Percentiles rank a stretch among this genome's conserved stretches.
These are phyloP conservation scores for Poa annua DNA, from an alignment of 176 grass and related monocot species.

Conservation along the genomic window DNA sequence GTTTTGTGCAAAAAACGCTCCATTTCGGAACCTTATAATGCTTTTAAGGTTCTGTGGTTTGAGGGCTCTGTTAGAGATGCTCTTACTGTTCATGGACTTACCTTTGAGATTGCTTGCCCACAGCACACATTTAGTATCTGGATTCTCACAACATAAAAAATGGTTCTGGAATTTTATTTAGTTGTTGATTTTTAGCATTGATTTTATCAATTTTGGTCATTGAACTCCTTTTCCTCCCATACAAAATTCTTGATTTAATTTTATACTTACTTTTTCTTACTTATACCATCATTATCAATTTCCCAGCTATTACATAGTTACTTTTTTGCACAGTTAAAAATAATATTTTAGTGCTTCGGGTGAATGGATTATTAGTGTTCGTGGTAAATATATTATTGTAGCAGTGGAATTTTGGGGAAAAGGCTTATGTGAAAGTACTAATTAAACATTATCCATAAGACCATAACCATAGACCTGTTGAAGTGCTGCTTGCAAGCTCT, in stretches of 20 bases:
- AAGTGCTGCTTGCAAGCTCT: conserved; percentile 3
- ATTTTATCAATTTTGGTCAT: not conserved
- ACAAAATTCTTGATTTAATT: not conserved
- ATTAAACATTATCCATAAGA: not conserved
- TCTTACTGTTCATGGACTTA: not conserved
- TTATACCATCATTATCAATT: conserved; percentile 12
- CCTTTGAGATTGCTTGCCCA: not conserved
- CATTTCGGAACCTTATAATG: no score
- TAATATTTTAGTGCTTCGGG: conserved; percentile 16
- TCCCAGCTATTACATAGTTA: not conserved
- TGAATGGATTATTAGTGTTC: conserved; percentile 6
- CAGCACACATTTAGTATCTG: not conserved
- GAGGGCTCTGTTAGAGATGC: no score
- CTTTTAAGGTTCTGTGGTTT: no score
- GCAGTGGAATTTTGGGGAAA: not conserved
- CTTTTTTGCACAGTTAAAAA: conserved; percentile 6
- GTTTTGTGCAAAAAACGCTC: no score
- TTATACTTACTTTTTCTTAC: not conserved
- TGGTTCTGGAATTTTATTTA: not conserved
- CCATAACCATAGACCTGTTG: not conserved
- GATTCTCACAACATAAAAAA: not conserved
- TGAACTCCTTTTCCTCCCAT: conserved; percentile 8
- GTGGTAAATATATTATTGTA: not conserved
- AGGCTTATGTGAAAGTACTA: not conserved
- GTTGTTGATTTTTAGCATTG: conserved; percentile 12